A percentile compares a stretch with the other conserved stretches of the same genome.
Evolutionary conservation across 352 stramenopile genomes (phyloP).

Genomic region (Phytophthora idaei): DNA sequence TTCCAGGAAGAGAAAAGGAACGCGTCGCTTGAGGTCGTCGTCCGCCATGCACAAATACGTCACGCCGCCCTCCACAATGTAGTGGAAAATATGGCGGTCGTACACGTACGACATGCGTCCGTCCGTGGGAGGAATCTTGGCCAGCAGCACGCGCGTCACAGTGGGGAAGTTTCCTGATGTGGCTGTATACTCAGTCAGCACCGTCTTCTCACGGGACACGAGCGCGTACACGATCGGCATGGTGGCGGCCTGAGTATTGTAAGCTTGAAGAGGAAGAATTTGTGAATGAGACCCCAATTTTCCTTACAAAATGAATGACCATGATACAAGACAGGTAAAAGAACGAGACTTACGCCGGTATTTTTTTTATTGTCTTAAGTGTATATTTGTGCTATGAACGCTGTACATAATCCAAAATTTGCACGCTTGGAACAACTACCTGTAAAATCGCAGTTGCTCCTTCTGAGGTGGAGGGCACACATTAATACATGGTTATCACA

Average conservation of each 20-base stretch:
- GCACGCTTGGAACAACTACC: no score
- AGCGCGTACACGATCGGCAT: slow-evolving; percentile 95
- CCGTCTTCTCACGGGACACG: slow-evolving; percentile 96
- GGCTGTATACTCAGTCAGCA: slow-evolving; percentile 97
- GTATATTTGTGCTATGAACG: no score
- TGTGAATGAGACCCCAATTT: background rate
- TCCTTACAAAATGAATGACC: background rate
- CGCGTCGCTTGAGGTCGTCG: slow-evolving; percentile 92
- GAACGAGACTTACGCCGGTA: no score
- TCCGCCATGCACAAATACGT: slow-evolving; percentile 99
- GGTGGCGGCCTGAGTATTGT: background rate
- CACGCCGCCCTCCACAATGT: slow-evolving; percentile 95
- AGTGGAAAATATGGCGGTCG: slow-evolving; percentile 96
- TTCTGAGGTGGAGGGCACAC: no score
- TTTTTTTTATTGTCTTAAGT: no score
- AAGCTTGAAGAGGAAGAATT: slow-evolving; percentile 4
- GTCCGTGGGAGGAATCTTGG: slow-evolving; percentile 95
- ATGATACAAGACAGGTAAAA: background rate
- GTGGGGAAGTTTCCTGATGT: slow-evolving; percentile 98
- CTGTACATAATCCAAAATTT: no score
- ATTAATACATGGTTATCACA: no score
- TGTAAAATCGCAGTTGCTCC: no score
- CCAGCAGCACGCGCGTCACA: slow-evolving; percentile 96
- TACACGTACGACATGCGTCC: slow-evolving; percentile 99
- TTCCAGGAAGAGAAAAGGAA: slow-evolving; percentile 98